Evolutionary conservation across 306 rosid species (phyloP).

Genomic region (Canavalia gladiata): DNA sequence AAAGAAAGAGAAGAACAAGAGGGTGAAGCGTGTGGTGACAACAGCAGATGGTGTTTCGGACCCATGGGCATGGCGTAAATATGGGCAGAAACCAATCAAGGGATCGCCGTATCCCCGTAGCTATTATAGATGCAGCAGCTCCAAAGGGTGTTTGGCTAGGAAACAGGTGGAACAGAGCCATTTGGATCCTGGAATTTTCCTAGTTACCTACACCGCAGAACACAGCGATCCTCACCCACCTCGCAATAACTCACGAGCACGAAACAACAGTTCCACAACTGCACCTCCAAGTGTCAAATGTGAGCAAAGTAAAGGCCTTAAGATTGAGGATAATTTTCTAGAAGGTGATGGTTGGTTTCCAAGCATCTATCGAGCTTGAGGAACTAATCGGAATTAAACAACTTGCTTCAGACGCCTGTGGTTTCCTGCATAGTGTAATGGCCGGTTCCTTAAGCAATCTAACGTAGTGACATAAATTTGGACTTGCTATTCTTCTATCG

Average conservation of each 20-base stretch:
- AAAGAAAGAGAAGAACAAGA: slow-evolving; percentile 65
- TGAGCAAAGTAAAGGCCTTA: not conserved
- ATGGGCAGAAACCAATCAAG: slow-evolving; percentile 88
- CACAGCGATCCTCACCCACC: slow-evolving; percentile 71
- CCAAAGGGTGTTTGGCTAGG: slow-evolving; percentile 76
- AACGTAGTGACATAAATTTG: not conserved
- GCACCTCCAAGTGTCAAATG: not conserved
- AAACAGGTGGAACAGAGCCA: slow-evolving; percentile 75
- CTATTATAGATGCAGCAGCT: slow-evolving; percentile 80
- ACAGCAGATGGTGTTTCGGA: slow-evolving; percentile 61
- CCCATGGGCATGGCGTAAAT: slow-evolving; percentile 86
- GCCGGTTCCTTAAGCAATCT: slow-evolving; percentile 29
- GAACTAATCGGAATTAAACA: slow-evolving; percentile 20
- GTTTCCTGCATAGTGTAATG: slow-evolving; percentile 11
- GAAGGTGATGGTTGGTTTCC: slow-evolving; percentile 39
- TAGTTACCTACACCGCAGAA: slow-evolving; percentile 72
- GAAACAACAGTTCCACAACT: slow-evolving; percentile 48
- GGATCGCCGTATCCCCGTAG: slow-evolving; percentile 89
- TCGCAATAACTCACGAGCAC: slow-evolving; percentile 63
- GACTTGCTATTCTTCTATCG: not conserved
- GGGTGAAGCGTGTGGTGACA: slow-evolving; percentile 66
- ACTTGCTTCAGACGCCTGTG: slow-evolving; percentile 41
- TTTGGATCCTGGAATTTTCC: slow-evolving; percentile 62
- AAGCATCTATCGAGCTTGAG: slow-evolving; percentile 29
- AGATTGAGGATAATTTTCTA: slow-evolving; percentile 28